Evolutionary conservation across 805 yeast species (phyloP).

Genomic region (Spathaspora hagerdaliae): DNA sequence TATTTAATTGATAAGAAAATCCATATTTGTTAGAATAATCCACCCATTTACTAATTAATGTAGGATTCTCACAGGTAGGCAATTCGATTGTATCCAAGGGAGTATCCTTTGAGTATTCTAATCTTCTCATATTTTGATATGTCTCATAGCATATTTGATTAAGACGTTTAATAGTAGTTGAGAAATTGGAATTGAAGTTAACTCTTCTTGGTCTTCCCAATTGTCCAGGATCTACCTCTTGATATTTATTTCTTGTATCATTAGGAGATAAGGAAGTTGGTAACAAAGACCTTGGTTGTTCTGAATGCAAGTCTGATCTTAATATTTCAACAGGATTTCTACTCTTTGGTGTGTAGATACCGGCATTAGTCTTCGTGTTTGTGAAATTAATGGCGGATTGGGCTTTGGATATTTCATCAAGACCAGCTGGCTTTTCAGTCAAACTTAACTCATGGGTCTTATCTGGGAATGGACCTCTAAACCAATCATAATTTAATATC

Average conservation of each 20-base stretch:
- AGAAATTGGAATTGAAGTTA: constrained; percentile 35
- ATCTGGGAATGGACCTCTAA: constrained; percentile 80
- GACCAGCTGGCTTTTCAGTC: constrained; percentile 56
- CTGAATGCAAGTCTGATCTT: constrained; percentile 65
- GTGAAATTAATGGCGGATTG: constrained; percentile 68
- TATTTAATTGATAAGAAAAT: constrained; percentile 85
- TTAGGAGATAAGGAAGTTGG: constrained; percentile 93
- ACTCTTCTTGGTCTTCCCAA: constrained; percentile 34
- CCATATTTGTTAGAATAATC: constrained; percentile 96
- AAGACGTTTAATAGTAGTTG: constrained; percentile 34
- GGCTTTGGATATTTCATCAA: constrained; percentile 49
- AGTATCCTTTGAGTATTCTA: constrained; percentile 32
- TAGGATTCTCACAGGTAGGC: constrained; percentile 53
- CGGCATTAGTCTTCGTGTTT: constrained; percentile 60
- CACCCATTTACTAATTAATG: constrained; percentile 91
- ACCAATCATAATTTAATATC: constrained; percentile 81
- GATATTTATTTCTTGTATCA: constrained; percentile 82
- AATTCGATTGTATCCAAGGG: constrained; percentile 31
- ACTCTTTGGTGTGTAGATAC: constrained; percentile 49
- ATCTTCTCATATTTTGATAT: constrained; percentile 36
- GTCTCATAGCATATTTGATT: constrained; percentile 36
- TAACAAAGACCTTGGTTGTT: constrained; percentile 62
- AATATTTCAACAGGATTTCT: constrained; percentile 69
- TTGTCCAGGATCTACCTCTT: constrained; percentile 51
- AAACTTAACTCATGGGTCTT: constrained; percentile 60